Conservation (phyloP, 1,284 basidiomycete species). For the Ceratobasidium papillatum region DNA sequence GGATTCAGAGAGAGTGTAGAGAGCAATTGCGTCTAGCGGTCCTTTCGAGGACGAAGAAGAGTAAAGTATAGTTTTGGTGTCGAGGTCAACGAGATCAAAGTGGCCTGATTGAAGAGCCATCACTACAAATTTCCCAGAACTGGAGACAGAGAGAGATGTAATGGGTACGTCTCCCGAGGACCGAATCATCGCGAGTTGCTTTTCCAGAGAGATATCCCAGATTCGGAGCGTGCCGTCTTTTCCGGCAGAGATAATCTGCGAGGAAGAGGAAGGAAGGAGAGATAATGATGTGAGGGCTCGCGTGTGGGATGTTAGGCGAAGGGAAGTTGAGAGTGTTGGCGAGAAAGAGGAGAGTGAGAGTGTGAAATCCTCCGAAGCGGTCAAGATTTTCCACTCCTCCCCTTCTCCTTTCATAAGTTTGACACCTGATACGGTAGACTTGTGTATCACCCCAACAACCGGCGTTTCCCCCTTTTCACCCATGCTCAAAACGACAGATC, state of each 20-base stretch:
- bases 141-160: neutral
- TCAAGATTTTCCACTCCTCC: neutral
- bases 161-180: constrained; percentile 16
- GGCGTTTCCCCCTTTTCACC: neutral
- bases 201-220: constrained; percentile 5
- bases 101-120: constrained; percentile 24
- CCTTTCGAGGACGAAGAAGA: constrained; percentile 2
- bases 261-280: neutral
- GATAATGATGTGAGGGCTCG: constrained; percentile 1
- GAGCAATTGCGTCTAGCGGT: neutral
- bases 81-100: constrained; percentile 21
- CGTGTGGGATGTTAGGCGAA: constrained; percentile 24
- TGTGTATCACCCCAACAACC: neutral
- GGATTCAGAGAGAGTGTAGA: neutral
- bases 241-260: neutral
- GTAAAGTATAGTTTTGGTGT: neutral
- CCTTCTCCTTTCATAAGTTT: neutral
- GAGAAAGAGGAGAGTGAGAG: neutral
- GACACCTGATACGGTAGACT: neutral
- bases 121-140: neutral
- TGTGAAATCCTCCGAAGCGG: constrained; percentile 16
- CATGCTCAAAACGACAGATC: neutral
- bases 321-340: neutral
- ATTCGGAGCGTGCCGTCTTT: constrained; percentile 26
- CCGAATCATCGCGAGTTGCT: constrained; percentile 5